Evolutionary conservation across 1,284 basidiomycete species (phyloP).

Genomic region (Cryptococcus deneoformans): DNA sequence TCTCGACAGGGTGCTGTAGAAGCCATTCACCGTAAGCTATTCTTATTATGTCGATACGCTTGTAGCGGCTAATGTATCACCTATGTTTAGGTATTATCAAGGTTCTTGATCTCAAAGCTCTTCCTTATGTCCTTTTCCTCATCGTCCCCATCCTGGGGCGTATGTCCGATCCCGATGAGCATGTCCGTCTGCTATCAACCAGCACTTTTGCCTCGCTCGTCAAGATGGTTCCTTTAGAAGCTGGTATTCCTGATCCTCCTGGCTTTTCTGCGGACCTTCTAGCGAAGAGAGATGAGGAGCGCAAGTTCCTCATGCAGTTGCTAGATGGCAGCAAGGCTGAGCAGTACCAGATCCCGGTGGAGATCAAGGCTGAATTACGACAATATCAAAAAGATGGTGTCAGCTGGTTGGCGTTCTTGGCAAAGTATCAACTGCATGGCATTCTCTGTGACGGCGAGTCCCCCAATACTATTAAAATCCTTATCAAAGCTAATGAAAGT

Average conservation of each 20-base stretch:
- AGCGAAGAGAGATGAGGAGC: constrained; percentile 79
- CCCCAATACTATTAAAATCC: neutral
- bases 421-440: constrained; percentile 94
- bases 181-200: constrained; percentile 86
- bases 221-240: constrained; percentile 98
- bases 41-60: neutral
- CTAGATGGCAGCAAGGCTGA: constrained; percentile 94
- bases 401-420: constrained; percentile 98
- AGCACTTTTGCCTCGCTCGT: constrained; percentile 98
- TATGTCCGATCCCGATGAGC: constrained; percentile 94
- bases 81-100: constrained; percentile 74
- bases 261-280: constrained; percentile 90
- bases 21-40: constrained; percentile 75
- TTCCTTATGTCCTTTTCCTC: constrained; percentile 97
- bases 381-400: constrained; percentile 99
- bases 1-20: constrained; percentile 91
- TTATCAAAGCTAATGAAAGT: neutral
- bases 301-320: constrained; percentile 89
- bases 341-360: constrained; percentile 81
- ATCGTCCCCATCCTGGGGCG: constrained; percentile 94
- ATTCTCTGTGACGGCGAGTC: constrained; percentile 91
- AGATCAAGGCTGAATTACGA: constrained; percentile 89
- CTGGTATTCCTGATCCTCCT: constrained; percentile 90
- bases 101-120: constrained; percentile 84
- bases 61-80: neutral